phyloP scores from a whole-genome alignment of 192 early-diverging fungal species.

The Coemansia sp. region DNA sequence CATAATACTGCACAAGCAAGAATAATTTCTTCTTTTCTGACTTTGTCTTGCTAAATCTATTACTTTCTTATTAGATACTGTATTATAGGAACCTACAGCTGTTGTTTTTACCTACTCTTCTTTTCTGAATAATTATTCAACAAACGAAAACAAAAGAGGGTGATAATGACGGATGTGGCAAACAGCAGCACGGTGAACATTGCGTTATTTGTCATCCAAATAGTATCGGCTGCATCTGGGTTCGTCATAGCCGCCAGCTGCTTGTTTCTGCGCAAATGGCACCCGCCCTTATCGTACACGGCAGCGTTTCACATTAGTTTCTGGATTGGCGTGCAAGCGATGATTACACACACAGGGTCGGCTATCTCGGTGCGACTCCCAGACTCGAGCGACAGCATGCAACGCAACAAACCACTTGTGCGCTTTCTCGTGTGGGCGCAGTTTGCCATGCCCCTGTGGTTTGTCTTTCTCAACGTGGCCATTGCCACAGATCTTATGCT shows the following conservation, averaged over 20 bases:
- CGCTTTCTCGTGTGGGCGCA: slow-evolving; percentile 52
- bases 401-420: slow-evolving; percentile 35
- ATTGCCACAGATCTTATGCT: slow-evolving; percentile 52
- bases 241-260: slow-evolving; percentile 45
- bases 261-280: slow-evolving; percentile 46
- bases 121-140: neutral
- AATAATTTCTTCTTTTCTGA: slow-evolving; percentile 9
- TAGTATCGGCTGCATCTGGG: slow-evolving; percentile 42
- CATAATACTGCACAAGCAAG: neutral
- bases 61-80: slow-evolving; percentile 5
- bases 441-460: slow-evolving; percentile 55
- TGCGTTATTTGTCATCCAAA: slow-evolving; percentile 44
- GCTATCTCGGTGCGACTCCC: slow-evolving; percentile 48
- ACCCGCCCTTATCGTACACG: slow-evolving; percentile 48
- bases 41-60: neutral
- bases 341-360: slow-evolving; percentile 46
- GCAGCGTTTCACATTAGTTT: slow-evolving; percentile 51
- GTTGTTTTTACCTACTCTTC: neutral
- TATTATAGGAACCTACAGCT: slow-evolving; percentile 7
- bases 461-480: slow-evolving; percentile 46
- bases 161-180: slow-evolving; percentile 29
- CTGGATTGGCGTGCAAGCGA: slow-evolving; percentile 51
- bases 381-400: slow-evolving; percentile 28
- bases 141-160: neutral
- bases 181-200: slow-evolving; percentile 38